Conservation (phyloP, 352 stramenopile species). For the Pythium insidiosum region DNA sequence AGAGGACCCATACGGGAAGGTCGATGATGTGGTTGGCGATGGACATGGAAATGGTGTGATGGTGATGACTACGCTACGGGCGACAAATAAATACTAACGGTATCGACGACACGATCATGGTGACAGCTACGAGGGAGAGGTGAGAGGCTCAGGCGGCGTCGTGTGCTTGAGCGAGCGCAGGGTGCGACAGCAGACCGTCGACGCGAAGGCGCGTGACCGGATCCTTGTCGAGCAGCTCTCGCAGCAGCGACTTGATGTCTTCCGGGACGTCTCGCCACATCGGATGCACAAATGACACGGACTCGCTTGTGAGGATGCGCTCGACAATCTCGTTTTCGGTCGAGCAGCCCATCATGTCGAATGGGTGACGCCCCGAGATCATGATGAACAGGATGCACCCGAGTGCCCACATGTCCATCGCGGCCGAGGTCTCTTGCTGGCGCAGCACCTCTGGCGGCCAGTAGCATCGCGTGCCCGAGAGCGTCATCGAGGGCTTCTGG, state of each 20-base stretch:
- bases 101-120: no score
- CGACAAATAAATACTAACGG: no score
- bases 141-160: no score
- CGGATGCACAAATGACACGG: conserved; percentile 45
- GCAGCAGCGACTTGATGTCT: conserved; percentile 58
- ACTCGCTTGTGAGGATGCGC: conserved; percentile 30
- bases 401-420: conserved; percentile 87
- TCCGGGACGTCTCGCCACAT: conserved; percentile 40
- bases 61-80: no score
- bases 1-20: no score
- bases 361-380: conserved; percentile 77
- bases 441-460: conserved; percentile 75
- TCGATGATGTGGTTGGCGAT: no score
- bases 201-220: conserved; percentile 36
- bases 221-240: conserved; percentile 67
- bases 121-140: no score
- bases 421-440: conserved; percentile 40
- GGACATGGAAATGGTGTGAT: no score
- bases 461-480: conserved; percentile 81
- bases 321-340: conserved; percentile 72
- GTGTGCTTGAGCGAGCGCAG: no score
- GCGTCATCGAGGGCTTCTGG: conserved; percentile 11
- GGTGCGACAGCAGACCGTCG: conserved; percentile 39
- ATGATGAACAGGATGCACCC: conserved; percentile 87
- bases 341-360: conserved; percentile 71